phyloP scores from a whole-genome alignment of 768 basidiomycete species.

The Boletus rufocinnamomeus region DNA sequence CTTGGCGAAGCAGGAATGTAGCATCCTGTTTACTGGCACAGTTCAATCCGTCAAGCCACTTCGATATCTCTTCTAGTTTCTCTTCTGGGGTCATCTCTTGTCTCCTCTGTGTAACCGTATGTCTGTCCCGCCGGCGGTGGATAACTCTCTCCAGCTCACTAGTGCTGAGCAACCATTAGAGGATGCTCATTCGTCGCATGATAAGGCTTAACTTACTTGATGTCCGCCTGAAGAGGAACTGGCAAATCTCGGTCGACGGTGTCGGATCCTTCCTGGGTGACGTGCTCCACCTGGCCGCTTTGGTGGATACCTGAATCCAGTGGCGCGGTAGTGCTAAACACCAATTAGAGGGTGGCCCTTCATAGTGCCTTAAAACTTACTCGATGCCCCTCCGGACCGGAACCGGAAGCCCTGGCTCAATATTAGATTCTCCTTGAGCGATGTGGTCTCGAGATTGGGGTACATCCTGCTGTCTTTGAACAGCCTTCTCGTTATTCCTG shows the following conservation, averaged over 20 bases:
- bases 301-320: neutral
- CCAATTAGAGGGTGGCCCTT: neutral
- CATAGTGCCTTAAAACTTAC: neutral
- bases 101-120: neutral
- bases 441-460: neutral
- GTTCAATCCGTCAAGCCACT: conserved; percentile 1
- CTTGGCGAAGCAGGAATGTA: neutral
- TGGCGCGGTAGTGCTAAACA: neutral
- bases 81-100: neutral
- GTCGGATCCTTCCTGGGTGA: neutral
- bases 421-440: neutral
- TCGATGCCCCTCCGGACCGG: neutral
- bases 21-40: neutral
- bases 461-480: neutral
- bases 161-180: neutral
- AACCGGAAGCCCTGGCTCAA: too few species aligned
- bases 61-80: neutral
- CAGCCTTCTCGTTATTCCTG: conserved; percentile 3
- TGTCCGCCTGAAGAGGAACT: neutral
- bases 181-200: neutral
- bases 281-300: neutral
- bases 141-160: neutral
- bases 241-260: neutral
- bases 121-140: neutral
- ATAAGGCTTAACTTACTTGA: neutral